Base-by-base conservation (phyloP, 176 grass and related monocot species). In the Lolium multiflorum region DNA sequence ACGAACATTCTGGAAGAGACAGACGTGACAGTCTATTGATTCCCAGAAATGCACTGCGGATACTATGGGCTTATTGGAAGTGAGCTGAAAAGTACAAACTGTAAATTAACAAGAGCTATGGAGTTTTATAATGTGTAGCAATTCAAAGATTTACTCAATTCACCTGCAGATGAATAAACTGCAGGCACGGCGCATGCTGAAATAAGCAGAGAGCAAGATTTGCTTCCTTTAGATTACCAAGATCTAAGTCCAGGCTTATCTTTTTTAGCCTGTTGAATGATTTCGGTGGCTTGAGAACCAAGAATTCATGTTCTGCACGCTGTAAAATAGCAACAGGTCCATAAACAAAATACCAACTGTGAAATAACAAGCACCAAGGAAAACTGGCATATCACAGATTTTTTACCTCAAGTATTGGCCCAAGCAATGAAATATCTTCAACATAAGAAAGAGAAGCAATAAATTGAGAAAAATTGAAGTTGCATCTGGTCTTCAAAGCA, bases 101-200 rank as follows among this genome's bases (percentile, higher is more conserved):
- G 76, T 41, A 43, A 71, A 56, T 58, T 81, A 57, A 56, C 28
- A 73, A 84, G 6, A 31, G 35, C n/a, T 76, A 81, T 24, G 18
- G 31, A 58, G 2, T 81, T 58, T 76, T 68, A 67, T 35, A 69
- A 75, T 39, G 81, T 57, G 25, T 21, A 67, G 66, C 76, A 84
- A 74, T 16, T 39, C 7, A 38, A 84, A 71, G 17, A 80, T 89
- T 74, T 15, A 57, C 80, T 66, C 57, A 18, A 20, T 17, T 24
- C 76, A 85, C 91, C 88, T 81, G 9, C 74, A 93, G 58, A 48
- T 66, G 26, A 20, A 93, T 24, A 71, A 21, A 31, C 82, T 54
- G 52, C 13, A 93, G 41, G 88, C 88, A 86, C 3, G 78, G 91
- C 43, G 78, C 85, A 90, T 82, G 84, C 63, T 83, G 85, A 74